A percentile compares a stretch with the other conserved stretches of the same genome.
These are phyloP conservation scores for Kockiozyma suomiensis DNA, from an alignment of 805 yeast genomes.

Conservation along the genomic window DNA sequence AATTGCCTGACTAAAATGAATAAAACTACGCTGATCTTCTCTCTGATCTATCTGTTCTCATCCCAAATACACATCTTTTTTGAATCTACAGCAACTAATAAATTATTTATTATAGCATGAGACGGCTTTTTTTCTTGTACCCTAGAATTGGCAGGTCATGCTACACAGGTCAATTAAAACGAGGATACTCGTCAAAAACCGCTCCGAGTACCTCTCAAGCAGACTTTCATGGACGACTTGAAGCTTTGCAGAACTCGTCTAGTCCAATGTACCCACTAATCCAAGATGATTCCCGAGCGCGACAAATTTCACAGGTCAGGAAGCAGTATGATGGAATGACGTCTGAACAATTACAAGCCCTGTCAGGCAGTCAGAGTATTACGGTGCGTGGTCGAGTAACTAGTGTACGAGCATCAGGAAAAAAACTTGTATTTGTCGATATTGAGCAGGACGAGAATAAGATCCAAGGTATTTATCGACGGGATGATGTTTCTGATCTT, in stretches of 20 bases:
- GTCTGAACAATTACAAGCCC: conserved; percentile 6
- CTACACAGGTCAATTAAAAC: background rate
- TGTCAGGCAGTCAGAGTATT: conserved; percentile 1
- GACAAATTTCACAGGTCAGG: conserved; percentile 10
- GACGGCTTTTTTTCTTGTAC: background rate
- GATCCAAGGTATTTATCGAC: conserved; percentile 64
- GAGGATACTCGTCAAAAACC: background rate
- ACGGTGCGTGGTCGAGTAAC: conserved; percentile 59
- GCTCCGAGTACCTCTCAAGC: background rate
- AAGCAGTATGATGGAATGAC: conserved; percentile 10
- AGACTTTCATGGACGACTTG: conserved; percentile 23
- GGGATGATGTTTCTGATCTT: conserved; percentile 49
- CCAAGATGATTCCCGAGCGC: background rate
- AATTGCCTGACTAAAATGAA: background rate
- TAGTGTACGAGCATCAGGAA: conserved; percentile 65
- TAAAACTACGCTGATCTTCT: conserved; percentile 26
- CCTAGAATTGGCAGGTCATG: background rate
- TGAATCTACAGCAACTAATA: background rate
- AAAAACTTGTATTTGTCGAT: conserved; percentile 70
- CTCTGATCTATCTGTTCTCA: conserved; percentile 17
- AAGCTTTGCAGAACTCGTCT: conserved; percentile 9
- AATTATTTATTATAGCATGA: background rate
- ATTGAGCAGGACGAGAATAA: conserved; percentile 58
- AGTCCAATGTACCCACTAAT: conserved; percentile 23
- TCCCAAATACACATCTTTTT: background rate